phyloP scores from a whole-genome alignment of 352 stramenopile genomes.

The Pythium utonaiense region DNA sequence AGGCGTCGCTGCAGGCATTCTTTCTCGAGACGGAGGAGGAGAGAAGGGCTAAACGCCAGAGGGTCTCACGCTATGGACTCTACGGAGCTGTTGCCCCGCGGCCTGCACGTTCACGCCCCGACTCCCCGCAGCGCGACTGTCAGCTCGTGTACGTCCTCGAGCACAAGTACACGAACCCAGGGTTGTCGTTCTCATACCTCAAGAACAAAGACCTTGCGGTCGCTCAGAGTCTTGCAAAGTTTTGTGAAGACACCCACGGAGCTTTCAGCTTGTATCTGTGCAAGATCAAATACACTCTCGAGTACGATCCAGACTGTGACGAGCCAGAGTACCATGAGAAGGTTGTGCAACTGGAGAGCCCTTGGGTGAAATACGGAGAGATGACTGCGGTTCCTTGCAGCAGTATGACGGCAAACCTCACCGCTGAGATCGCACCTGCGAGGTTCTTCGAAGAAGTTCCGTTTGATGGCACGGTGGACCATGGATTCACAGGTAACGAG shows the following conservation, averaged over 20 bases:
- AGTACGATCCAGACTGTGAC: conserved; percentile 8
- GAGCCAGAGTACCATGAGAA: conserved; percentile 5
- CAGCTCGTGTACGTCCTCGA: conserved; percentile 25
- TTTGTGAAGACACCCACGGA: conserved; percentile 7
- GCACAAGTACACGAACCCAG: conserved; percentile 15
- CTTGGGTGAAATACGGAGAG: conserved; percentile 20
- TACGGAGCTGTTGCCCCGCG: neutral
- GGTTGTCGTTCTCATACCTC: conserved; percentile 18
- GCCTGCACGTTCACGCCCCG: neutral
- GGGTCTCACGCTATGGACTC: neutral
- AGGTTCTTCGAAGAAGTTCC: conserved; percentile 20
- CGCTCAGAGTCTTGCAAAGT: conserved; percentile 13
- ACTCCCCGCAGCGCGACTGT: neutral
- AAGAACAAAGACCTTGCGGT: conserved; percentile 20
- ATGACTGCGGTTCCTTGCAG: neutral
- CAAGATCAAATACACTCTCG: conserved; percentile 14
- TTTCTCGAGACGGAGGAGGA: conserved; percentile 10
- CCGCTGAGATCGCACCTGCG: conserved; percentile 7
- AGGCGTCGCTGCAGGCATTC: conserved; percentile 2
- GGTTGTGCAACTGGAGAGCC: conserved; percentile 4
- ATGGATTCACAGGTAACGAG: conserved; percentile 11
- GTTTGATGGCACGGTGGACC: conserved; percentile 3
- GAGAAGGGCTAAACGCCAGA: neutral
- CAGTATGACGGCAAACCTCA: conserved; percentile 9
- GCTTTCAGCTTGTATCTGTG: conserved; percentile 11